Evolutionary conservation across 148 eudicot genomes (phyloP).

Genomic region (Persicaria maculosa): DNA sequence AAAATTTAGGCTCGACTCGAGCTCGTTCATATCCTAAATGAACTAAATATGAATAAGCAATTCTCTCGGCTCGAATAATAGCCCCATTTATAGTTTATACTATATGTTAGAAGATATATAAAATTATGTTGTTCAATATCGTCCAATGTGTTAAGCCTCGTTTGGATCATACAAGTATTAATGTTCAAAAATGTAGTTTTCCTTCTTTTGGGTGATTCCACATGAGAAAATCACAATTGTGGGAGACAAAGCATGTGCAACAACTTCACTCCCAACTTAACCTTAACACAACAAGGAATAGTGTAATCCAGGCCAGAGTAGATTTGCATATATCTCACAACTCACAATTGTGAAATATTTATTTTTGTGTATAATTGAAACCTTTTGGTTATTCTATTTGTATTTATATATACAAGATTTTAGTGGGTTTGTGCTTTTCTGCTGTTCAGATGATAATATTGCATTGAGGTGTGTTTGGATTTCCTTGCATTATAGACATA

Average conservation of each 20-base stretch:
- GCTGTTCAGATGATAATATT: neutral
- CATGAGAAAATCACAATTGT: neutral
- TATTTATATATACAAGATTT: neutral
- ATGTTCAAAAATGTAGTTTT: neutral
- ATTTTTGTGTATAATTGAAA: neutral
- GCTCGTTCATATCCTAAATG: too few relatives aligned
- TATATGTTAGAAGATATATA: too few relatives aligned
- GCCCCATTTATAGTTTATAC: too few relatives aligned
- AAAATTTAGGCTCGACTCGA: too few relatives aligned
- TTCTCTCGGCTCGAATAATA: too few relatives aligned
- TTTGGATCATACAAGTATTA: too few relatives aligned
- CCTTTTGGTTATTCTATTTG: neutral
- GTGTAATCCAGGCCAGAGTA: slow-evolving; percentile 1
- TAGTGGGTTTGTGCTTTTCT: slow-evolving; percentile 5
- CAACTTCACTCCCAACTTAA: neutral
- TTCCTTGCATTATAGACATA: too few relatives aligned
- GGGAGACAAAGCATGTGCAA: slow-evolving; percentile 5
- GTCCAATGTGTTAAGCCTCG: too few relatives aligned
- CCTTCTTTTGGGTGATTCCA: neutral
- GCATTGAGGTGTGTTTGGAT: neutral
- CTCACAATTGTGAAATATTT: neutral
- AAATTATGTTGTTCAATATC: too few relatives aligned
- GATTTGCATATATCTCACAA: neutral
- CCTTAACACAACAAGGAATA: neutral
- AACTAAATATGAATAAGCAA: too few relatives aligned